A percentile compares a stretch with the other conserved stretches of the same genome.
phyloP scores from a whole-genome alignment of 2,329 filamentous ascomycete genomes.

The Cytospora chrysosperma region DNA sequence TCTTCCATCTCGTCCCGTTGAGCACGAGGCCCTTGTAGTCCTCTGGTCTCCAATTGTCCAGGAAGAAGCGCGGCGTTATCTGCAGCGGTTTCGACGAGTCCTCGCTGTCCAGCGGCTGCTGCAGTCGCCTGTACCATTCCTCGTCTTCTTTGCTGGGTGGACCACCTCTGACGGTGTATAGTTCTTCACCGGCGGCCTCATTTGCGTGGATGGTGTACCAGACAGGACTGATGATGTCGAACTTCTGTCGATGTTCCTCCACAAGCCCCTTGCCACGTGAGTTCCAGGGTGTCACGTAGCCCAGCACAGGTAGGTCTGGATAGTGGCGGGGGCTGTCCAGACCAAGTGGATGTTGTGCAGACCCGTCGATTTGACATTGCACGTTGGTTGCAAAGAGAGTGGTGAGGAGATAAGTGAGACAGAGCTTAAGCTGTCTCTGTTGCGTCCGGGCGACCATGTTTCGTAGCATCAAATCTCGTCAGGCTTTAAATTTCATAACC shows the following conservation, averaged over 20 bases:
- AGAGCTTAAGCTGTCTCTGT: background rate
- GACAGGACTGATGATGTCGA: slow-evolving; percentile 28
- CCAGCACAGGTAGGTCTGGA: slow-evolving; percentile 22
- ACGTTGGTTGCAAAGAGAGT: background rate
- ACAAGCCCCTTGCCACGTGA: slow-evolving; percentile 27
- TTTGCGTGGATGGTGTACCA: slow-evolving; percentile 28
- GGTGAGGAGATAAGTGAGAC: background rate
- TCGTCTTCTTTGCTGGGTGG: slow-evolving; percentile 25
- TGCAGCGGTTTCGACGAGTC: slow-evolving; percentile 5
- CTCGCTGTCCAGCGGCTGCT: background rate
- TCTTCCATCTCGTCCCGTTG: slow-evolving; percentile 27
- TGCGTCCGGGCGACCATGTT: background rate
- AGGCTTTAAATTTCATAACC: background rate
- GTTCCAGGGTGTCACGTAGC: slow-evolving; percentile 30
- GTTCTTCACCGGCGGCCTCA: slow-evolving; percentile 8
- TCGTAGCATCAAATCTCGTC: background rate
- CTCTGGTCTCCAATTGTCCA: slow-evolving; percentile 26
- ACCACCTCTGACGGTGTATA: slow-evolving; percentile 25
- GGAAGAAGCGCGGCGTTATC: slow-evolving; percentile 26
- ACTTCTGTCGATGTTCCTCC: slow-evolving; percentile 25
- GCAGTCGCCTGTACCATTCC: slow-evolving; percentile 20
- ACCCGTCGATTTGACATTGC: background rate
- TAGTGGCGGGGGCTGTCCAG: background rate
- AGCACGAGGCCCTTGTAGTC: slow-evolving; percentile 26
- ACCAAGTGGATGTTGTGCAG: background rate